Conservation (phyloP, 2,329 filamentous ascomycete species). For the Colletotrichum phormii region DNA sequence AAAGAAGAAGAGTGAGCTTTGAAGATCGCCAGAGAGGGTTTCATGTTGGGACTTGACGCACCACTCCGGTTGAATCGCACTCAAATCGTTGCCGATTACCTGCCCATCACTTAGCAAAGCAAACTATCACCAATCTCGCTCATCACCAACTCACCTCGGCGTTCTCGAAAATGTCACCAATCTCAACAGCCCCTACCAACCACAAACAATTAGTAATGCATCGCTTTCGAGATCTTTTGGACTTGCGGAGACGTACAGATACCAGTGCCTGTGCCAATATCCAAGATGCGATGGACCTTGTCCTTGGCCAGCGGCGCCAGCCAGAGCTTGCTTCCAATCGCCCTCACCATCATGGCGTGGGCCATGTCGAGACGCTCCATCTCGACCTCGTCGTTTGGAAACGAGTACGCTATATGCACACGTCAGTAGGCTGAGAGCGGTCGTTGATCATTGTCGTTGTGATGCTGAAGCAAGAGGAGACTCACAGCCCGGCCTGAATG, state of each 20-base stretch:
- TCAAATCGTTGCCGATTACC: conserved; percentile 28
- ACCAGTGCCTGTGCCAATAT: conserved; percentile 71
- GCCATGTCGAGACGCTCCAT: not conserved
- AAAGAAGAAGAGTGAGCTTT: not conserved
- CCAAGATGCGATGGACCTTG: conserved; percentile 56
- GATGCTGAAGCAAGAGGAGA: not conserved
- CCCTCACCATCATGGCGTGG: conserved; percentile 12
- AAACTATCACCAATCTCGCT: not conserved
- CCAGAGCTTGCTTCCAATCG: not conserved
- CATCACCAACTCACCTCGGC: not conserved
- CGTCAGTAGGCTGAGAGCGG: too few relatives aligned
- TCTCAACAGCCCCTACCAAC: conserved; percentile 15
- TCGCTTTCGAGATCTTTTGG: too few relatives aligned
- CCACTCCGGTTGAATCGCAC: conserved; percentile 37
- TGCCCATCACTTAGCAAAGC: not conserved
- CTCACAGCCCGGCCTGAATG: conserved; percentile 16
- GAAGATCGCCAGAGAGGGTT: not conserved
- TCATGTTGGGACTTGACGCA: not conserved
- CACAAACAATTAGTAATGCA: not conserved
- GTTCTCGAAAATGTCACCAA: conserved; percentile 13
- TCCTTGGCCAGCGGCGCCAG: conserved; percentile 1
- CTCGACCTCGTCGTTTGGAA: not conserved
- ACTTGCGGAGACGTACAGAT: conserved; percentile 55
- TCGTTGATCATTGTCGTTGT: too few relatives aligned
- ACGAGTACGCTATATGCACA: not conserved